Conservation (phyloP, 1,139 yeast genomes). For the Zygoascus hellenicus region DNA sequence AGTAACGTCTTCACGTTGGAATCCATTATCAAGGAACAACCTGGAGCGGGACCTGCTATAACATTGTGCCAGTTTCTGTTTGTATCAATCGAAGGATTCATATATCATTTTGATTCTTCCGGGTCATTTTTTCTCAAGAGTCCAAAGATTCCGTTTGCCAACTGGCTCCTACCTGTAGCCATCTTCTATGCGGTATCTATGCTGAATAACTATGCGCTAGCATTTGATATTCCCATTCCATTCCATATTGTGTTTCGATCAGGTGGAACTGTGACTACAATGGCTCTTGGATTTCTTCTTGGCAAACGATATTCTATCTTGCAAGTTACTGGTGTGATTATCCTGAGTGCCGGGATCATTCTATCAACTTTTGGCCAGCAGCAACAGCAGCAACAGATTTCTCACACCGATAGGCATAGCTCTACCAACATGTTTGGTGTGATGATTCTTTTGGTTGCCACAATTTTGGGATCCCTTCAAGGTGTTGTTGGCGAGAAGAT, state of each 20-base stretch:
- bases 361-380: conserved; percentile 39
- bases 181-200: conserved; percentile 50
- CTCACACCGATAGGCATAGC: background rate
- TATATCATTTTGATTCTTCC: conserved; percentile 34
- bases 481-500: conserved; percentile 53
- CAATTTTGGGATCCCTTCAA: conserved; percentile 47
- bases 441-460: conserved; percentile 41
- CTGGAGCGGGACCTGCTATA: conserved; percentile 43
- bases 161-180: conserved; percentile 46
- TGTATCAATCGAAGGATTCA: conserved; percentile 44
- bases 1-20: conserved; percentile 62
- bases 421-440: conserved; percentile 38
- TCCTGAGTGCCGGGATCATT: conserved; percentile 54
- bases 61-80: conserved; percentile 58
- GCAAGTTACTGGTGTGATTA: conserved; percentile 47
- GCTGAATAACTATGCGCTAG: conserved; percentile 56
- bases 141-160: conserved; percentile 41
- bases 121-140: conserved; percentile 28
- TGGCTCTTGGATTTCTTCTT: conserved; percentile 49
- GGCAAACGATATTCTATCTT: conserved; percentile 42
- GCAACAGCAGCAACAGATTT: background rate
- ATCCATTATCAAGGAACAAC: conserved; percentile 39
- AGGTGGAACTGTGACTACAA: conserved; percentile 56
- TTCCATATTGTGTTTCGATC: conserved; percentile 64
- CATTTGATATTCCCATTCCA: conserved; percentile 56